Percentiles rank a stretch among this genome's conserved stretches.
Conservation (phyloP, 805 yeast genomes). For the Allodekkera sacchari region DNA sequence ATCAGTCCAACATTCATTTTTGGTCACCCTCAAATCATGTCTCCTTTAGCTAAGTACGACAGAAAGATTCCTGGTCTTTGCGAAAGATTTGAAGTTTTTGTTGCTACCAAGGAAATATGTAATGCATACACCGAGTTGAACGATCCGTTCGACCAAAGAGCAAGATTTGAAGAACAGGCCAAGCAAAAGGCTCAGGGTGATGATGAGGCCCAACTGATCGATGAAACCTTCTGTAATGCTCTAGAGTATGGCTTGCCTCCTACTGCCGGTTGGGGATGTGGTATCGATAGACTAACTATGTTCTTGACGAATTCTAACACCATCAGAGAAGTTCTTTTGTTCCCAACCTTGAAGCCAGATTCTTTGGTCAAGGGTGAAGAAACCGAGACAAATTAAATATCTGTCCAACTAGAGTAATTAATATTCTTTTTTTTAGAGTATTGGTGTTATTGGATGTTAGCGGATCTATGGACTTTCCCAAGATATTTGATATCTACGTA, state of each 20-base stretch:
- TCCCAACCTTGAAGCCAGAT: slow-evolving; percentile 99
- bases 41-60: slow-evolving; percentile 95
- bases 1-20: slow-evolving; percentile 96
- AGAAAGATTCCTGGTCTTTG: slow-evolving; percentile 89
- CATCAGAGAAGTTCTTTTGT: slow-evolving; percentile 92
- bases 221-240: slow-evolving; percentile 95
- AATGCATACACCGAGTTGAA: slow-evolving; percentile 98
- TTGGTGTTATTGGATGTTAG: too few species aligned
- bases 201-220: slow-evolving; percentile 95
- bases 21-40: slow-evolving; percentile 99
- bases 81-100: slow-evolving; percentile 97
- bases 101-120: slow-evolving; percentile 96
- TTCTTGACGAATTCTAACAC: slow-evolving; percentile 94
- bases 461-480: too few species aligned
- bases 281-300: slow-evolving; percentile 97
- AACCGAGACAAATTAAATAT: slow-evolving; percentile 14
- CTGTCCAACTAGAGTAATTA: too few species aligned
- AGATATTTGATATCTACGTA: too few species aligned
- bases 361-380: slow-evolving; percentile 31
- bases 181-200: slow-evolving; percentile 98
- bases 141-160: slow-evolving; percentile 98
- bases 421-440: too few species aligned
- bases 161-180: slow-evolving; percentile 97
- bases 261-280: slow-evolving; percentile 99
- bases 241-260: slow-evolving; percentile 98